Conservation (phyloP, 306 rosid species). For the Cicer cuneatum region DNA sequence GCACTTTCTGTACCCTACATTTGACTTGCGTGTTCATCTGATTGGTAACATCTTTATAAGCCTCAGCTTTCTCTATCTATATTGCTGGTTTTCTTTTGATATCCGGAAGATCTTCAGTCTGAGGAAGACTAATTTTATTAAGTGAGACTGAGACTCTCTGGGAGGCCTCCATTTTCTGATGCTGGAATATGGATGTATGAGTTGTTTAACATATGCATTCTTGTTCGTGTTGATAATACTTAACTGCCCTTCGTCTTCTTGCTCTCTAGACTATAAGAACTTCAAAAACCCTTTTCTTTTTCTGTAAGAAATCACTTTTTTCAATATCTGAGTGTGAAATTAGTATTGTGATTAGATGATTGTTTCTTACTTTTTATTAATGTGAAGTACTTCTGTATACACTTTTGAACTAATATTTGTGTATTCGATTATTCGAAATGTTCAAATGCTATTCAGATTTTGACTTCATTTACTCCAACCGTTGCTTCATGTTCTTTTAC, state of each 20-base stretch:
- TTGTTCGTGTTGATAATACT: neutral
- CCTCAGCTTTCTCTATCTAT: neutral
- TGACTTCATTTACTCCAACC: too few species aligned
- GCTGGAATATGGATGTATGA: neutral
- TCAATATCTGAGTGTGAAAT: too few species aligned
- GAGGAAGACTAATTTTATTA: neutral
- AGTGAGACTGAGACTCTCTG: neutral
- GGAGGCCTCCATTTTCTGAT: neutral
- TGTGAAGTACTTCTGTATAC: too few species aligned
- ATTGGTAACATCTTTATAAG: constrained; percentile 1
- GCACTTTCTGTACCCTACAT: neutral
- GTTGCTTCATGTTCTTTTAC: too few species aligned
- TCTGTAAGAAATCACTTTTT: neutral
- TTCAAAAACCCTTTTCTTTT: neutral
- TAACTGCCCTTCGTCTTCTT: neutral
- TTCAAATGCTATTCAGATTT: too few species aligned
- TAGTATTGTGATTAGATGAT: too few species aligned
- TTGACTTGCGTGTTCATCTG: constrained; percentile 4
- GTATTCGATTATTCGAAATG: too few species aligned
- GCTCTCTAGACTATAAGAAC: neutral
- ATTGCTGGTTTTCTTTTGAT: neutral
- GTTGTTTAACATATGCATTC: neutral
- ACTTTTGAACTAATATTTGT: too few species aligned
- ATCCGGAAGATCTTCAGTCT: neutral
- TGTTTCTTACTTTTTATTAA: too few species aligned